phyloP scores from a whole-genome alignment of 2,329 filamentous ascomycete genomes.

The Aspergillus proliferans region DNA sequence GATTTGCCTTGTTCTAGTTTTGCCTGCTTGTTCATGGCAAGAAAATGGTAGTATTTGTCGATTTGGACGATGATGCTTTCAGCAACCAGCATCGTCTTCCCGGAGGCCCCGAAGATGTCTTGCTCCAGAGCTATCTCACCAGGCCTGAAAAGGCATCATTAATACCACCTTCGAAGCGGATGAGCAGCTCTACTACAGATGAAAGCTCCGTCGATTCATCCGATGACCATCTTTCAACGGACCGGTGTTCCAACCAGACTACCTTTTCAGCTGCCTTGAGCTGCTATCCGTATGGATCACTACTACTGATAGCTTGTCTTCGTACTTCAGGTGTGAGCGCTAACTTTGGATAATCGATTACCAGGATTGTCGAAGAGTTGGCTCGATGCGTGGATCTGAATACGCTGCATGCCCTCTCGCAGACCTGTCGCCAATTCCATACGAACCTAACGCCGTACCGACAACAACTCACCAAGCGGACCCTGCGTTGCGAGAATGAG shows the following conservation, averaged over 20 bases:
- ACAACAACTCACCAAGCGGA: slow-evolving; percentile 63
- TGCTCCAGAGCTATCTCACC: slow-evolving; percentile 9
- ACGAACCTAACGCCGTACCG: slow-evolving; percentile 73
- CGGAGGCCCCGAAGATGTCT: slow-evolving; percentile 6
- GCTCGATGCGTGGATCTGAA: slow-evolving; percentile 78
- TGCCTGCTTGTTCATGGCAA: slow-evolving; percentile 1
- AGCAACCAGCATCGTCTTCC: slow-evolving; percentile 16
- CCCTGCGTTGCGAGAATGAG: slow-evolving; percentile 75
- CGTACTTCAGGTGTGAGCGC: background rate
- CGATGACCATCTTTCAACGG: too few species aligned
- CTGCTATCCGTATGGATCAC: slow-evolving; percentile 43
- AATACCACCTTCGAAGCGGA: slow-evolving; percentile 10
- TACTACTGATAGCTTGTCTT: too few species aligned
- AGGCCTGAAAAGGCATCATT: slow-evolving; percentile 18
- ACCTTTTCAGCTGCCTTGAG: slow-evolving; percentile 39
- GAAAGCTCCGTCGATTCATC: too few species aligned
- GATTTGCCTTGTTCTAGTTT: too few species aligned
- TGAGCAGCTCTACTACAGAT: background rate
- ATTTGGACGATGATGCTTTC: slow-evolving; percentile 36
- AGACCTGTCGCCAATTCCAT: slow-evolving; percentile 74
- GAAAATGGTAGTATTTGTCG: slow-evolving; percentile 46
- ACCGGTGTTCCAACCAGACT: slow-evolving; percentile 20
- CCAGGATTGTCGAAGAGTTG: slow-evolving; percentile 70
- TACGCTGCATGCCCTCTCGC: slow-evolving; percentile 74
- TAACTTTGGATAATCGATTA: slow-evolving; percentile 3